Conservation (phyloP, 805 yeast species). For the Zygotorulaspora danielsina region DNA sequence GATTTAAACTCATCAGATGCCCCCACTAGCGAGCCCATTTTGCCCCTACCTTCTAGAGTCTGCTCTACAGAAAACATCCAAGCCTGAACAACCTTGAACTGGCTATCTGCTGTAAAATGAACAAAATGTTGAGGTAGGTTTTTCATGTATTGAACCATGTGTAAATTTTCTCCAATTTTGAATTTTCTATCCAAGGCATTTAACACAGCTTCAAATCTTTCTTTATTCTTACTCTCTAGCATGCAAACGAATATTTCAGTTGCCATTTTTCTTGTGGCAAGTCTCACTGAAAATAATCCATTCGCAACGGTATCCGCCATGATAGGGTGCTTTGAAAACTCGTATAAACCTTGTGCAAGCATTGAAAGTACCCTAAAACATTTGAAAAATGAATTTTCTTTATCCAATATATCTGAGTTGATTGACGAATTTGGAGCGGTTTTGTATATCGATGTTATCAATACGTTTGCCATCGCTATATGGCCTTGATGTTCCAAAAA, state of each 20-base stretch:
- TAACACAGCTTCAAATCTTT: conserved; percentile 44
- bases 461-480: conserved; percentile 62
- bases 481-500: conserved; percentile 83
- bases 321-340: conserved; percentile 32
- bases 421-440: conserved; percentile 26
- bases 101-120: conserved; percentile 19
- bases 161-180: conserved; percentile 25
- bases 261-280: conserved; percentile 72
- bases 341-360: conserved; percentile 28
- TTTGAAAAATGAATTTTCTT: conserved; percentile 70
- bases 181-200: conserved; percentile 37
- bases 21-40: conserved; percentile 86
- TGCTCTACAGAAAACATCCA: conserved; percentile 67
- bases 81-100: conserved; percentile 47
- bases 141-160: conserved; percentile 23
- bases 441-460: conserved; percentile 45
- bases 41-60: conserved; percentile 80
- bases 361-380: conserved; percentile 57
- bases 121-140: conserved; percentile 21
- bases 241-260: conserved; percentile 68
- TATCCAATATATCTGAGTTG: conserved; percentile 49
- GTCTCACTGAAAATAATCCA: conserved; percentile 68
- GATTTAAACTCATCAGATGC: conserved; percentile 75
- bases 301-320: conserved; percentile 61
- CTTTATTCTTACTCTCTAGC: conserved; percentile 42